Evolutionary conservation across 2,329 filamentous ascomycete genomes (phyloP).

Genomic region (Nemania sp.): DNA sequence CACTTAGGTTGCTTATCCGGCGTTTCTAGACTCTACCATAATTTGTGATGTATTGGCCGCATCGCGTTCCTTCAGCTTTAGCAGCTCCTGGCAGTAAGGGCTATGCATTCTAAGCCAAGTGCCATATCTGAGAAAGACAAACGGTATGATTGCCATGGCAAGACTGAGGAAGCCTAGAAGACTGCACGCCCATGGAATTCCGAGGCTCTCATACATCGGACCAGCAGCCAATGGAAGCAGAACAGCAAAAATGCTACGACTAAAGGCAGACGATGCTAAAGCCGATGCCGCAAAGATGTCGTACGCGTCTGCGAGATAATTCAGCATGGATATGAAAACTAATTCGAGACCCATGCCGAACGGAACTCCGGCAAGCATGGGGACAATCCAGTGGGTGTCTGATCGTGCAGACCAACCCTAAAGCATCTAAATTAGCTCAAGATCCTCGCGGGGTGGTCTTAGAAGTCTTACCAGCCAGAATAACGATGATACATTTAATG

Average conservation of each 20-base stretch:
- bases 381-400: conserved; percentile 18
- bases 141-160: conserved; percentile 34
- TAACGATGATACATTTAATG: conserved; percentile 1
- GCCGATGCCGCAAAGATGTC: conserved; percentile 56
- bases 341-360: conserved; percentile 22
- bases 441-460: neutral
- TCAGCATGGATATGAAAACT: conserved; percentile 51
- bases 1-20: no score
- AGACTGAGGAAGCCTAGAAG: conserved; percentile 38
- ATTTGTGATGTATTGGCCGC: no score
- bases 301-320: conserved; percentile 56
- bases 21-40: no score
- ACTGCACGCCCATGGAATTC: conserved; percentile 48
- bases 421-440: no score
- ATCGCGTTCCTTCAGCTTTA: no score
- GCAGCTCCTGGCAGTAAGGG: neutral
- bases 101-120: neutral
- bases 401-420: conserved; percentile 20
- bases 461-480: conserved; percentile 24
- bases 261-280: conserved; percentile 62
- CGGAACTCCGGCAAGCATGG: conserved; percentile 15
- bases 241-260: conserved; percentile 60
- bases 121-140: conserved; percentile 4
- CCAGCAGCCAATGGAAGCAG: conserved; percentile 54
- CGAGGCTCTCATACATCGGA: conserved; percentile 51